These are phyloP conservation scores for Quercus engelmannii DNA, from an alignment of 306 rosid species.

Conservation along the genomic window DNA sequence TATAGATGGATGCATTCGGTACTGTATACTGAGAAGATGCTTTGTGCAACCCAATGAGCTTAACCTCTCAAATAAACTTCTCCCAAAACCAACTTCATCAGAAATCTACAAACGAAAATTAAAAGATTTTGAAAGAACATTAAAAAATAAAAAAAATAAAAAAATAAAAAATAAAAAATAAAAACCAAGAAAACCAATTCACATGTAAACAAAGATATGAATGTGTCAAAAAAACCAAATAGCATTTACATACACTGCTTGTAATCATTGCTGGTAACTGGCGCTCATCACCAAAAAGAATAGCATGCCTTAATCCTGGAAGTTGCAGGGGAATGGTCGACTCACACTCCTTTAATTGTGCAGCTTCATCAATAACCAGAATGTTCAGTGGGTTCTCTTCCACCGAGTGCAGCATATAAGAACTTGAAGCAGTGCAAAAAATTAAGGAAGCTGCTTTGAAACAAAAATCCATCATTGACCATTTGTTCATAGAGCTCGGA, in stretches of 20 bases:
- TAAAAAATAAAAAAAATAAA: too few species aligned
- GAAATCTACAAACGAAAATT: slow-evolving; percentile 37
- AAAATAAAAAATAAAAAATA: too few species aligned
- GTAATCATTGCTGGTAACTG: slow-evolving; percentile 70
- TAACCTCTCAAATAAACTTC: slow-evolving; percentile 75
- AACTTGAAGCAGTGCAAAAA: slow-evolving; percentile 69
- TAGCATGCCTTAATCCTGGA: slow-evolving; percentile 45
- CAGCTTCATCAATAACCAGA: slow-evolving; percentile 79
- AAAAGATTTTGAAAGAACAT: background rate
- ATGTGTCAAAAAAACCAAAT: background rate
- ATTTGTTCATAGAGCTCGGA: slow-evolving; percentile 26
- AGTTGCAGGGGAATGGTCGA: slow-evolving; percentile 65
- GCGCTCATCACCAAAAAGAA: slow-evolving; percentile 79
- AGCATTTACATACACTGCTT: slow-evolving; percentile 47
- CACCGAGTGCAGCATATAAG: slow-evolving; percentile 46
- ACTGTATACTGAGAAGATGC: slow-evolving; percentile 62
- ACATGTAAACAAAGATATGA: background rate
- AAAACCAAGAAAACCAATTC: background rate
- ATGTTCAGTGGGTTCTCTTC: slow-evolving; percentile 35
- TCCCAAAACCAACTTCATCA: slow-evolving; percentile 52
- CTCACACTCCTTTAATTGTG: slow-evolving; percentile 75
- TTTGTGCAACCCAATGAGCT: slow-evolving; percentile 42
- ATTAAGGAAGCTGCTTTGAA: slow-evolving; percentile 53
- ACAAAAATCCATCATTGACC: slow-evolving; percentile 41
- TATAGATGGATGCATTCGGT: slow-evolving; percentile 83